Percentiles rank a stretch among this genome's conserved stretches.
These are phyloP conservation scores for Amylocarpus encephaloides DNA, from an alignment of 2,329 filamentous ascomycete genomes.

Conservation along the genomic window DNA sequence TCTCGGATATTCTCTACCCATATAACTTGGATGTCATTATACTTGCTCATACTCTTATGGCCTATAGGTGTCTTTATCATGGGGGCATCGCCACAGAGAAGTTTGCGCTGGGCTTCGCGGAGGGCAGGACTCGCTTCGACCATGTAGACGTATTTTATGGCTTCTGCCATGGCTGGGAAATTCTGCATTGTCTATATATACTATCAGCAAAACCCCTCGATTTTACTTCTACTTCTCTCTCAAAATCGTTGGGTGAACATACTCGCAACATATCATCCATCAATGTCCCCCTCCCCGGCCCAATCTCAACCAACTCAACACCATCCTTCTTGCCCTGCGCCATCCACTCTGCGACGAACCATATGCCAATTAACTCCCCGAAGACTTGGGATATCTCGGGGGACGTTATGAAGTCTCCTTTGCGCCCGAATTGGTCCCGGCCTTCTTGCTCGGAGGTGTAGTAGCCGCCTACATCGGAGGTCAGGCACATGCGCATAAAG, in stretches of 20 bases:
- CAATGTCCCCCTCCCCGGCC: slow-evolving; percentile 86
- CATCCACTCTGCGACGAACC: slow-evolving; percentile 96
- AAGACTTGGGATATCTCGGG: slow-evolving; percentile 98
- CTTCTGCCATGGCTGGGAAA: slow-evolving; percentile 70
- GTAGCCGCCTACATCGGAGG: slow-evolving; percentile 83
- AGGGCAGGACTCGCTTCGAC: slow-evolving; percentile 87
- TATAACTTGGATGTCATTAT: slow-evolving; percentile 65
- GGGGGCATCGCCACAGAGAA: slow-evolving; percentile 69
- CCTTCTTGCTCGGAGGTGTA: slow-evolving; percentile 70
- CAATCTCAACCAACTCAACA: slow-evolving; percentile 87
- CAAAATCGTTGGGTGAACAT: slow-evolving; percentile 32
- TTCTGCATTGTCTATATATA: slow-evolving; percentile 65
- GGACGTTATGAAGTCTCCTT: slow-evolving; percentile 94
- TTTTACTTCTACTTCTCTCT: neutral
- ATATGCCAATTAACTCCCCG: slow-evolving; percentile 87
- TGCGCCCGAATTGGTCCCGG: slow-evolving; percentile 83
- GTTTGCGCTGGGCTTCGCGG: slow-evolving; percentile 67
- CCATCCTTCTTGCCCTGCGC: slow-evolving; percentile 72
- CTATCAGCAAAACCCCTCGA: slow-evolving; percentile 9
- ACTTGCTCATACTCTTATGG: slow-evolving; percentile 68
- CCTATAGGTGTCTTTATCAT: slow-evolving; percentile 68
- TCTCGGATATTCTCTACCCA: slow-evolving; percentile 67
- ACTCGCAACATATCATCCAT: slow-evolving; percentile 96
- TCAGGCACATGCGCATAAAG: slow-evolving; percentile 98
- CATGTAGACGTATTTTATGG: slow-evolving; percentile 83